Conservation (phyloP, 2,329 filamentous ascomycete genomes). For the Colletotrichum melonis region DNA sequence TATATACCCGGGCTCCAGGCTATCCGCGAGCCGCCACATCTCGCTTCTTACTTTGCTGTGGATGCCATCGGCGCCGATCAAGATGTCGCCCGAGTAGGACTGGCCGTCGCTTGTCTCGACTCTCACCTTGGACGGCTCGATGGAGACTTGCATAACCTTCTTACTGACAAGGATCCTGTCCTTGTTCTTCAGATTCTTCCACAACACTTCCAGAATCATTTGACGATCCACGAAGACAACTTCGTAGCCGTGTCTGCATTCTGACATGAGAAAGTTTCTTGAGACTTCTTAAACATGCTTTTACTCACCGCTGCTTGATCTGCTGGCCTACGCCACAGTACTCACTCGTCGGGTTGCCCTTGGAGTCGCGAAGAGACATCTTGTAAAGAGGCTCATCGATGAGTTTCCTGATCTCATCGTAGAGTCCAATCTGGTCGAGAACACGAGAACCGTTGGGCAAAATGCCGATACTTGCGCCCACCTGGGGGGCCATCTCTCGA, state of each 20-base stretch:
- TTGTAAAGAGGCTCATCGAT: conserved; percentile 4
- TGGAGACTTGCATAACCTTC: neutral
- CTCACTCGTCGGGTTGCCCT: neutral
- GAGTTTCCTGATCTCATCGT: conserved; percentile 34
- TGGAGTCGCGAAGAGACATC: neutral
- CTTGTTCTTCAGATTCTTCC: conserved; percentile 46
- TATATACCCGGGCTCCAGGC: conserved; percentile 41
- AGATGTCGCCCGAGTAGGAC: conserved; percentile 12
- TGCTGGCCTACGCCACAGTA: conserved; percentile 5
- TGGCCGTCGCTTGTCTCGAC: conserved; percentile 6
- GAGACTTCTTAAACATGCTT: neutral
- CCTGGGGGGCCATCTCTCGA: conserved; percentile 52
- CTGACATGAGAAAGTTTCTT: neutral
- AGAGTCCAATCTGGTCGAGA: conserved; percentile 59
- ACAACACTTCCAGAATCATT: conserved; percentile 46
- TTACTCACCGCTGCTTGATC: neutral
- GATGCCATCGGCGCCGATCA: conserved; percentile 51
- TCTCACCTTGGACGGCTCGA: neutral
- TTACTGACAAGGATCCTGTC: conserved; percentile 26
- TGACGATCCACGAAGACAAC: conserved; percentile 50
- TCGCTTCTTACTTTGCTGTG: conserved; percentile 49
- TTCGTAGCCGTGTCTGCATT: conserved; percentile 41
- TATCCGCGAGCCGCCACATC: conserved; percentile 40
- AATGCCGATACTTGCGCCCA: conserved; percentile 61
- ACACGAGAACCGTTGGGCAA: conserved; percentile 55